These are phyloP conservation scores for Paralagenidium karlingii DNA, from an alignment of 352 stramenopile species.

Conservation along the genomic window DNA sequence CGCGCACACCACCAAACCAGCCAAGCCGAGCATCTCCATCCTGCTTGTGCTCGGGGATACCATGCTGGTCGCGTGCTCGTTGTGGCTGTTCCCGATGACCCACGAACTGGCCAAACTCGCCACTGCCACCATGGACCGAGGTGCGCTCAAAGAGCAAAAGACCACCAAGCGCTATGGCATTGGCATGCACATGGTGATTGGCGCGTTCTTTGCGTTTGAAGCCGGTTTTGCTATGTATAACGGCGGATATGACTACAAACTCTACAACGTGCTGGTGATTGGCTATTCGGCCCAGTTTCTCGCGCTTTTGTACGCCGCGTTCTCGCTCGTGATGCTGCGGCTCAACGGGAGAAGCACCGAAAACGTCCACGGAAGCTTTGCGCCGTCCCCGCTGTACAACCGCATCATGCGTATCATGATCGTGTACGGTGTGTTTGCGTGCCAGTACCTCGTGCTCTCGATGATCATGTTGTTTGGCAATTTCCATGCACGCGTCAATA, in stretches of 20 bases:
- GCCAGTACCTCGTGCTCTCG: conserved; percentile 32
- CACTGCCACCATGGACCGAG: conserved; percentile 23
- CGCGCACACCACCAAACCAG: conserved; percentile 19
- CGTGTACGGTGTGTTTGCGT: conserved; percentile 22
- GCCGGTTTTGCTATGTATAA: conserved; percentile 21
- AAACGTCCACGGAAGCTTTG: conserved; percentile 21
- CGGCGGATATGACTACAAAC: conserved; percentile 16
- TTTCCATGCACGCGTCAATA: conserved; percentile 10
- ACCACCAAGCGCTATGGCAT: conserved; percentile 14
- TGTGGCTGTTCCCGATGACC: conserved; percentile 38
- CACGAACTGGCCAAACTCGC: conserved; percentile 24
- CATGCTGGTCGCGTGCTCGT: conserved; percentile 21
- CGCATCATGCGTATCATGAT: conserved; percentile 17
- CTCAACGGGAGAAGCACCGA: conserved; percentile 33
- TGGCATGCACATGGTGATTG: conserved; percentile 20
- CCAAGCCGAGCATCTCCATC: conserved; percentile 23
- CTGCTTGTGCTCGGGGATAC: conserved; percentile 27
- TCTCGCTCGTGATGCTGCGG: conserved; percentile 26
- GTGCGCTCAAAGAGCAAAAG: conserved; percentile 10
- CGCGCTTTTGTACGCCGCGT: conserved; percentile 22
- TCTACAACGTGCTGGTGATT: conserved; percentile 22
- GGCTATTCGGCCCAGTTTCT: conserved; percentile 28
- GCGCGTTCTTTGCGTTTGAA: conserved; percentile 22
- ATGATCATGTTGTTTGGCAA: conserved; percentile 22
- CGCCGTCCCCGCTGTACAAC: conserved; percentile 39